Percentiles rank a stretch among this genome's conserved stretches.
phyloP scores from a whole-genome alignment of 2,329 filamentous ascomycete species.

The Plenodomus lindquistii region DNA sequence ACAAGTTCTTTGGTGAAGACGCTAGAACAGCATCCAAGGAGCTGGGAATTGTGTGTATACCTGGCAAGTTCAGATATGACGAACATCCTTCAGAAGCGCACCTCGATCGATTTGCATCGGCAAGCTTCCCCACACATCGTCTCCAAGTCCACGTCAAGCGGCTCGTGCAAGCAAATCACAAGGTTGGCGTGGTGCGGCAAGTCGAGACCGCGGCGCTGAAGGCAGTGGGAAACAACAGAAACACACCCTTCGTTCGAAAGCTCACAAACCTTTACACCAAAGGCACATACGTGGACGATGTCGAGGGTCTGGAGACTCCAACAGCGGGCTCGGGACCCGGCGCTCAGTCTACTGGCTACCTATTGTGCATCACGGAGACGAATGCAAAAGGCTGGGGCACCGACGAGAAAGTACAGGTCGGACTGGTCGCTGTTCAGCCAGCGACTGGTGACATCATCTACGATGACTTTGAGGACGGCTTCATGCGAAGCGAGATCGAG shows the following conservation, averaged over 20 bases:
- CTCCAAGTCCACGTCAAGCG: constrained; percentile 93
- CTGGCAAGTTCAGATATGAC: constrained; percentile 91
- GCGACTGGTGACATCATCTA: constrained; percentile 95
- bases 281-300: constrained; percentile 94
- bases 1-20: constrained; percentile 95
- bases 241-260: constrained; percentile 87
- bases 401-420: constrained; percentile 91
- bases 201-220: constrained; percentile 95
- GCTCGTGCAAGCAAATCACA: constrained; percentile 88
- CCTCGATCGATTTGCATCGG: constrained; percentile 87
- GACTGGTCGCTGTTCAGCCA: constrained; percentile 91
- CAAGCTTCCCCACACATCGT: constrained; percentile 90
- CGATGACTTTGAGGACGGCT: constrained; percentile 94
- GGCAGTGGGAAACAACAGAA: constrained; percentile 91
- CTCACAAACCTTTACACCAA: constrained; percentile 98
- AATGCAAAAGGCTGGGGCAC: constrained; percentile 79
- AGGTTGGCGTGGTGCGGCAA: constrained; percentile 93
- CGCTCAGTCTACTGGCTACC: constrained; percentile 73
- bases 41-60: constrained; percentile 93
- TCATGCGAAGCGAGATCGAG: constrained; percentile 96
- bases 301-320: constrained; percentile 70
- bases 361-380: constrained; percentile 88
- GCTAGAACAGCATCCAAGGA: constrained; percentile 86
- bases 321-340: constrained; percentile 57
- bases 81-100: constrained; percentile 86